These are phyloP conservation scores for Colletotrichum liaoningense DNA, from an alignment of 2,329 filamentous ascomycete species.

Conservation along the genomic window DNA sequence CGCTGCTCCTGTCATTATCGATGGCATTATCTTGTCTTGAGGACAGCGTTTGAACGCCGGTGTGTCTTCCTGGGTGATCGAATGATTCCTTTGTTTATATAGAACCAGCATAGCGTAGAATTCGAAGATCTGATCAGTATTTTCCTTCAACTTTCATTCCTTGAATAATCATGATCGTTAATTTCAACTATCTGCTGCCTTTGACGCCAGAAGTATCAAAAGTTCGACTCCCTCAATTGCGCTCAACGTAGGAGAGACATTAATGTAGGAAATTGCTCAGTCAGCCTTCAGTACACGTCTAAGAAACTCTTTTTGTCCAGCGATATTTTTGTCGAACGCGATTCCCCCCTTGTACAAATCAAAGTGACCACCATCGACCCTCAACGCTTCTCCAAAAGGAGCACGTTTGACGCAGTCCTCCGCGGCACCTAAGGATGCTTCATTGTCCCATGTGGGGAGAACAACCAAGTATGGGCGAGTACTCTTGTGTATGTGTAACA, in stretches of 20 bases:
- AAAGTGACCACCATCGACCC: conserved; percentile 20
- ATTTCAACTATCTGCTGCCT: not conserved
- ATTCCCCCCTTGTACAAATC: conserved; percentile 17
- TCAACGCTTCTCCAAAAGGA: conserved; percentile 16
- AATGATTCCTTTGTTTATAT: no score
- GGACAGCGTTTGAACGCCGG: not conserved
- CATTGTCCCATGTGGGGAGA: conserved; percentile 28
- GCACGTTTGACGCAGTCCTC: conserved; percentile 25
- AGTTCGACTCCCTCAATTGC: not conserved
- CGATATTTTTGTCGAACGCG: conserved; percentile 19
- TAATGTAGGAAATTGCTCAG: not conserved
- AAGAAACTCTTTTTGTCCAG: conserved; percentile 18
- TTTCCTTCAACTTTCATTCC: no score
- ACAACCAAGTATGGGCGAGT: conserved; percentile 15
- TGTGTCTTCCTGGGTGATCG: no score
- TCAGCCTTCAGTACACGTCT: not conserved
- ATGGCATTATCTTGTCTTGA: not conserved
- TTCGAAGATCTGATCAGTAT: no score
- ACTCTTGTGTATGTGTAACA: conserved; percentile 19
- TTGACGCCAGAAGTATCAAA: not conserved
- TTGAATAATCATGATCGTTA: no score
- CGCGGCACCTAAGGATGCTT: conserved; percentile 16
- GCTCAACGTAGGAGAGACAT: not conserved
- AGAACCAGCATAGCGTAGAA: no score
- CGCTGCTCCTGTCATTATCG: not conserved